phyloP scores from a whole-genome alignment of 225 moss, liverwort and hornwort species.

The Climacium dendroides region DNA sequence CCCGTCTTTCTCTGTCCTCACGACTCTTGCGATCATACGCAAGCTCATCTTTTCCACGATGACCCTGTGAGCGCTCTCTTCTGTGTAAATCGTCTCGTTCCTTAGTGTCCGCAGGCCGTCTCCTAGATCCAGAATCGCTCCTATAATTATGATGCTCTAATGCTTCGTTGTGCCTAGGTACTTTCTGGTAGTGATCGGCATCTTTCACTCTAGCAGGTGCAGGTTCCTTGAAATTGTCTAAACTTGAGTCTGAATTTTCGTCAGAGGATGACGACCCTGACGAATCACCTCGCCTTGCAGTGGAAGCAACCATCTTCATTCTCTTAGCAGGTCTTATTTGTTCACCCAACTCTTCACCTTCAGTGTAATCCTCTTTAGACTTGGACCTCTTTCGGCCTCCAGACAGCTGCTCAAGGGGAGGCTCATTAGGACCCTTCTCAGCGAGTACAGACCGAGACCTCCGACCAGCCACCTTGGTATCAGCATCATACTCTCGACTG shows the following conservation, averaged over 20 bases:
- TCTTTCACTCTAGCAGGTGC: slow-evolving; percentile 34
- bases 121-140: slow-evolving; percentile 22
- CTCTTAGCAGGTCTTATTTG: slow-evolving; percentile 49
- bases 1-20: slow-evolving; percentile 52
- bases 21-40: slow-evolving; percentile 39
- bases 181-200: slow-evolving; percentile 28
- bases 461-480: slow-evolving; percentile 31
- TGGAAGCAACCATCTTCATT: slow-evolving; percentile 44
- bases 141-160: slow-evolving; percentile 17
- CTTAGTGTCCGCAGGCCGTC: slow-evolving; percentile 15
- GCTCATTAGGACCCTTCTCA: slow-evolving; percentile 60
- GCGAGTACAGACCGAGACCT: slow-evolving; percentile 43
- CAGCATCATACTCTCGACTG: slow-evolving; percentile 54
- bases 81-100: slow-evolving; percentile 18
- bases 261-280: slow-evolving; percentile 49
- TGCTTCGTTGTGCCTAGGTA: slow-evolving; percentile 33
- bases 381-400: slow-evolving; percentile 66
- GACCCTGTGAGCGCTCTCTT: slow-evolving; percentile 46
- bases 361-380: slow-evolving; percentile 46
- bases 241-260: slow-evolving; percentile 53
- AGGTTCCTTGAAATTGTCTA: slow-evolving; percentile 57
- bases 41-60: slow-evolving; percentile 41
- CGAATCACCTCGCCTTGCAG: slow-evolving; percentile 30
- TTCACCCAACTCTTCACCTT: slow-evolving; percentile 49
- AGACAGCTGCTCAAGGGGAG: slow-evolving; percentile 40